Base-by-base conservation (phyloP, 495 filamentous ascomycete species). In the Chaetomium tenue region DNA sequence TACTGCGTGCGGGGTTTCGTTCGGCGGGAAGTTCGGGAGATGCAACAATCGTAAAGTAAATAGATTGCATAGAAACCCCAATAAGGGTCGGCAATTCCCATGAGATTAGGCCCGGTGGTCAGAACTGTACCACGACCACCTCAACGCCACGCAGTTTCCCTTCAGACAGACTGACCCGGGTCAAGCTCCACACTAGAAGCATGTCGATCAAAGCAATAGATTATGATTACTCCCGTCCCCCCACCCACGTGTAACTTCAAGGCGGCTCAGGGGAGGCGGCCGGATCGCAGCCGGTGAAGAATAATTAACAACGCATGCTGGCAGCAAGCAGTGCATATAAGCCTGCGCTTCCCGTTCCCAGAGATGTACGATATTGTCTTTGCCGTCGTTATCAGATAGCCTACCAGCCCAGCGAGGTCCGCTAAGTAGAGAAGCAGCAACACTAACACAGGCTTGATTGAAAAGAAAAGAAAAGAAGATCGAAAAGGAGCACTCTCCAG, bases 1-100 rank as follows among this genome's bases (percentile, higher is more conserved):
- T 23, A 4, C 12, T 8, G 8, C 2, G 12, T 44, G 55, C 55
- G 55, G 55, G 55, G 33, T 23, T 5, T 26, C 7, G 33, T 26
- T 39, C 33, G 53, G 30, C 53, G n/a, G 39, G 39, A 16, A 42
- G 23, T 42, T 13, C 37, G 54, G 54, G 54, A 57, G n/a, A 58
- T 26, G 51, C 3, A 18, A 16, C 26, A 13, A 4, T 33, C 2
- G 22, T 22, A 39, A 15, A 23, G n/a, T 22, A 20, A 23, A 56
- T 56, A 56, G 9, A 56, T 56, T 56, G 33, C 28, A 22, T 23
- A 7, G 53, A 37, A 40, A 56, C 7, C 30, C 7, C 30, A 20
- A 39, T 15, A 22, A 37, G 7, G 3, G 9, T 16, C 53, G 53
- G 53, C 53, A 40, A 20, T 56, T 56, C 18, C 30, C 6, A 56